Percentiles rank a stretch among this genome's conserved stretches.
These are phyloP conservation scores for Persicaria maculosa DNA, from an alignment of 148 eudicot species.

Conservation along the genomic window DNA sequence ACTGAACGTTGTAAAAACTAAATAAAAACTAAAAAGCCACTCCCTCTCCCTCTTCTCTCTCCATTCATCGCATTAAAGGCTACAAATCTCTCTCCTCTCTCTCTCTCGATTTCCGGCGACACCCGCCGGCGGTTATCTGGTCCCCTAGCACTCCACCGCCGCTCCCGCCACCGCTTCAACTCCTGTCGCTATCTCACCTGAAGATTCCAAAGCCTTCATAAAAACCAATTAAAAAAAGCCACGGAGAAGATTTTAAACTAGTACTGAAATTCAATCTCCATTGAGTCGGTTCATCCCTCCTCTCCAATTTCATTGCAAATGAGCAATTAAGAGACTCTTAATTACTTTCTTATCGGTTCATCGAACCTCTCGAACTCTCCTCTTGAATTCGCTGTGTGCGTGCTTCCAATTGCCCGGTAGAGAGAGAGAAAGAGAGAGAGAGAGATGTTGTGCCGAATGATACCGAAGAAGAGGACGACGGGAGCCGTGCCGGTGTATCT, in stretches of 20 bases:
- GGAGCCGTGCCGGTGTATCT: constrained; percentile 71
- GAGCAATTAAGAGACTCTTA: not conserved
- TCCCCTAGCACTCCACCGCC: constrained; percentile 7
- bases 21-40: not conserved
- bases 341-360: not conserved
- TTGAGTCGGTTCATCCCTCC: not conserved
- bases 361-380: not conserved
- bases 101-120: constrained; percentile 9
- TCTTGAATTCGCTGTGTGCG: not conserved
- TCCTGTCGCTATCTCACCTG: not conserved
- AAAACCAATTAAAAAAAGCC: not conserved
- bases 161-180: not conserved
- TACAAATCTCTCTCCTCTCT: not conserved
- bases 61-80: not conserved
- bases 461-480: constrained; percentile 49
- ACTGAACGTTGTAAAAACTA: constrained; percentile 2
- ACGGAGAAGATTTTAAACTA: not conserved
- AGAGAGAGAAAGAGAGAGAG: constrained; percentile 4
- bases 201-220: not conserved
- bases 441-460: constrained; percentile 57
- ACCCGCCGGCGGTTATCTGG: constrained; percentile 2
- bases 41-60: not conserved
- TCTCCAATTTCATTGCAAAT: not conserved
- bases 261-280: not conserved
- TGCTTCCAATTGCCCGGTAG: not conserved